A percentile compares a stretch with the other conserved stretches of the same genome.
Evolutionary conservation across 768 basidiomycete species (phyloP).

Genomic region (Panus rudis): DNA sequence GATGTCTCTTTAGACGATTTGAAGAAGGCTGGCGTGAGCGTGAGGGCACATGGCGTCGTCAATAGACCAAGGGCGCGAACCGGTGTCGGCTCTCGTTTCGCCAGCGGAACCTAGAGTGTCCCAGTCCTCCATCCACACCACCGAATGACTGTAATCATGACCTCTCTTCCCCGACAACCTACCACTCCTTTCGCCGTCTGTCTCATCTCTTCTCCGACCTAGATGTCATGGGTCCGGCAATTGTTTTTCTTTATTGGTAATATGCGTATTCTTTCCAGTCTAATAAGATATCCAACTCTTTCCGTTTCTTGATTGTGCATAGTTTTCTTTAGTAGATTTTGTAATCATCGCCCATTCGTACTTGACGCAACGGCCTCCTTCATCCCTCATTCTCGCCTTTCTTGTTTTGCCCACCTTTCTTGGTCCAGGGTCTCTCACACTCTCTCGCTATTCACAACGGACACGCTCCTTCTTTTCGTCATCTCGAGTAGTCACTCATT

Average conservation of each 20-base stretch:
- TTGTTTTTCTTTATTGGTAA: conserved; percentile 25
- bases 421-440: too few relatives aligned
- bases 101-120: conserved; percentile 36
- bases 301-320: too few relatives aligned
- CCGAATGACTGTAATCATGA: conserved; percentile 9
- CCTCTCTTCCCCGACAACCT: conserved; percentile 1
- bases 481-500: too few relatives aligned
- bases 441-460: too few relatives aligned
- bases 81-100: conserved; percentile 59
- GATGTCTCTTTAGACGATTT: conserved; percentile 15
- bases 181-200: not conserved
- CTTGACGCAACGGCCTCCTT: too few relatives aligned
- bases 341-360: too few relatives aligned
- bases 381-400: too few relatives aligned
- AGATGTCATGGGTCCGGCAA: conserved; percentile 5
- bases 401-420: too few relatives aligned
- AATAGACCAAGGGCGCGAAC: conserved; percentile 63
- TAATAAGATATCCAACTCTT: too few relatives aligned
- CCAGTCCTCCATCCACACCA: conserved; percentile 15
- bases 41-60: conserved; percentile 36
- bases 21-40: conserved; percentile 21
- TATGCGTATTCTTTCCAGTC: conserved; percentile 22
- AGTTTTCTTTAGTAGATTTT: too few relatives aligned
- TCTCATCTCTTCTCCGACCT: not conserved
- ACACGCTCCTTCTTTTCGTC: too few relatives aligned